phyloP scores from a whole-genome alignment of 257 asterid genomes.

The Salvia splendens region DNA sequence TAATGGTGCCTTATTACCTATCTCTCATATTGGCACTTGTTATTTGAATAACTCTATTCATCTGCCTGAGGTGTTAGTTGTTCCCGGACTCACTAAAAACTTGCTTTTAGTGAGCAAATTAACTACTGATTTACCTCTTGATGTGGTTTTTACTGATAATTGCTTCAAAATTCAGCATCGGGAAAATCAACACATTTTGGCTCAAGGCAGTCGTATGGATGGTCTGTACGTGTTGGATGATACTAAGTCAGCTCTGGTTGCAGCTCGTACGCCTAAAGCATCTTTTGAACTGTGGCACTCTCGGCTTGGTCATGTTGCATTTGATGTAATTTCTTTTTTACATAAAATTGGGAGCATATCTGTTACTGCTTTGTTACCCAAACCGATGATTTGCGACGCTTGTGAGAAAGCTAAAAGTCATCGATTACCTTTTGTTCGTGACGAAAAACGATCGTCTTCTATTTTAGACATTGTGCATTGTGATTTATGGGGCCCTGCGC shows the following conservation, averaged over 20 bases:
- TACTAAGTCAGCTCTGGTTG: no score
- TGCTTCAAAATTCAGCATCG: neutral
- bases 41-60: neutral
- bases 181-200: neutral
- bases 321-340: neutral
- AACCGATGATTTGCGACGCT: neutral
- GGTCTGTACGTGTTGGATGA: neutral
- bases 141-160: neutral
- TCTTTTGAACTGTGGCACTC: no score
- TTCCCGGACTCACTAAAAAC: neutral
- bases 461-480: neutral
- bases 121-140: neutral
- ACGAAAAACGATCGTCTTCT: neutral
- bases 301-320: no score
- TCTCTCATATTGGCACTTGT: neutral
- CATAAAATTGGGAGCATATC: neutral
- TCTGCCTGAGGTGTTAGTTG: neutral
- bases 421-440: neutral
- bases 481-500: neutral
- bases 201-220: neutral
- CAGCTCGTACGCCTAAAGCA: no score
- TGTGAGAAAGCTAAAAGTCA: neutral
- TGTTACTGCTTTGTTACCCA: neutral
- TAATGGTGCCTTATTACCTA: constrained; percentile 2
- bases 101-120: neutral